Evolutionary conservation across 768 basidiomycete species (phyloP).

Genomic region (Tephrocybe sp.): DNA sequence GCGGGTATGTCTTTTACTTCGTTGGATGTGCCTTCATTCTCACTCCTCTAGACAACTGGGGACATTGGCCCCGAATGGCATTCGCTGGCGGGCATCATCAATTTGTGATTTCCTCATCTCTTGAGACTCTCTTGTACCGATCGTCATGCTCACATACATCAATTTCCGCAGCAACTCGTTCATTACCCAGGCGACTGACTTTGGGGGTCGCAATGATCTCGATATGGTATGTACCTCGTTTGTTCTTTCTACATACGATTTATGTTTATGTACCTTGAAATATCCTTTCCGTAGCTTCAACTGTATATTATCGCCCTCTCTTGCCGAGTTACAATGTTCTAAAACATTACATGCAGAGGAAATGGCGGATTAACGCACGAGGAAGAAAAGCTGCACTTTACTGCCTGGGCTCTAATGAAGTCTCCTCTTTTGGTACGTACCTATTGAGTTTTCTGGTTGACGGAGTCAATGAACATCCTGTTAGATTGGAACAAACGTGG

Average conservation of each 20-base stretch:
- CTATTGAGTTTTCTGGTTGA: too few species aligned
- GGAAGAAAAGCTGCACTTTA: constrained; percentile 68
- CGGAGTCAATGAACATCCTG: too few species aligned
- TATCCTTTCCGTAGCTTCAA: constrained; percentile 41
- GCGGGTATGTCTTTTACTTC: constrained; percentile 40
- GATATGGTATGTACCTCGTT: constrained; percentile 47
- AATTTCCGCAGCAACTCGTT: constrained; percentile 54
- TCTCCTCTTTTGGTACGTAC: constrained; percentile 47
- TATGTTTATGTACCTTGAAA: too few species aligned
- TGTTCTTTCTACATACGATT: too few species aligned
- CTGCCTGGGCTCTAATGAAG: constrained; percentile 71
- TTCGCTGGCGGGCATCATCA: constrained; percentile 56
- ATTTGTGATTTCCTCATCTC: constrained; percentile 37
- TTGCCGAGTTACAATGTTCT: too few species aligned
- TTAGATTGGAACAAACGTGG: constrained; percentile 15
- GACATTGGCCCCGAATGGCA: constrained; percentile 54
- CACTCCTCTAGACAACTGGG: constrained; percentile 40
- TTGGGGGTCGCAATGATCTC: constrained; percentile 66
- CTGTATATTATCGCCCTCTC: constrained; percentile 32
- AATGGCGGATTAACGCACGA: constrained; percentile 61
- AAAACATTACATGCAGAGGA: constrained; percentile 36
- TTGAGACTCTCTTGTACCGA: too few species aligned
- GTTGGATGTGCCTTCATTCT: background rate
- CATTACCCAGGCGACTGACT: constrained; percentile 59
- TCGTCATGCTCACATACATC: background rate